Evolutionary conservation across 345 rosid species (phyloP).

Genomic region (Salix exigua): DNA sequence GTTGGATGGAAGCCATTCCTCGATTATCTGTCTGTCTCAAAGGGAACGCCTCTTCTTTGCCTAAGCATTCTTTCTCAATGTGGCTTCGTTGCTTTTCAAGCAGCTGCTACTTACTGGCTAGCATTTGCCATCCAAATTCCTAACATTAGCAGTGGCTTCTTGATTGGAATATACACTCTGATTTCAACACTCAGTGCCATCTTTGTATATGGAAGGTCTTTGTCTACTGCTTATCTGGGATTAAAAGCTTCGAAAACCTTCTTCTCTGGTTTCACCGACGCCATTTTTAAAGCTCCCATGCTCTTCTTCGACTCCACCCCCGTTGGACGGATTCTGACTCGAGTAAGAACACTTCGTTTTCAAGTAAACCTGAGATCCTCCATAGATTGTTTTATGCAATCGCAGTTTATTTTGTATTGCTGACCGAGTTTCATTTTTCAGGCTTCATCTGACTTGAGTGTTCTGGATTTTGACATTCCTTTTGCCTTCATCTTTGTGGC

Average conservation of each 20-base stretch:
- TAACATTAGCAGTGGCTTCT: slow-evolving; percentile 1
- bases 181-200: slow-evolving; percentile 16
- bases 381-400: background rate
- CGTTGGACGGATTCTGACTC: slow-evolving; percentile 35
- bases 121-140: slow-evolving; percentile 29
- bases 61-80: slow-evolving; percentile 4
- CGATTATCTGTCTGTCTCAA: slow-evolving; percentile 24
- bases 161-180: slow-evolving; percentile 18
- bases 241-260: slow-evolving; percentile 27
- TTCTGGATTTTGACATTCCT: slow-evolving; percentile 28
- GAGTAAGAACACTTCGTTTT: slow-evolving; percentile 24
- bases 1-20: slow-evolving; percentile 28
- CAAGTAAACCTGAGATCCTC: background rate
- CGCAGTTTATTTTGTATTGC: background rate
- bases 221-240: slow-evolving; percentile 13
- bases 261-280: slow-evolving; percentile 23
- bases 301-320: slow-evolving; percentile 49
- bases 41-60: slow-evolving; percentile 16
- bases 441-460: slow-evolving; percentile 33
- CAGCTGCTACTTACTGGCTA: slow-evolving; percentile 30
- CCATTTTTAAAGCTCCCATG: slow-evolving; percentile 43
- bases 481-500: background rate
- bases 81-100: slow-evolving; percentile 29
- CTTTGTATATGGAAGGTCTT: slow-evolving; percentile 18
- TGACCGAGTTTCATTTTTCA: background rate